Evolutionary conservation across 1,139 yeast species (phyloP).

Genomic region (Taphrina flavorubra): DNA sequence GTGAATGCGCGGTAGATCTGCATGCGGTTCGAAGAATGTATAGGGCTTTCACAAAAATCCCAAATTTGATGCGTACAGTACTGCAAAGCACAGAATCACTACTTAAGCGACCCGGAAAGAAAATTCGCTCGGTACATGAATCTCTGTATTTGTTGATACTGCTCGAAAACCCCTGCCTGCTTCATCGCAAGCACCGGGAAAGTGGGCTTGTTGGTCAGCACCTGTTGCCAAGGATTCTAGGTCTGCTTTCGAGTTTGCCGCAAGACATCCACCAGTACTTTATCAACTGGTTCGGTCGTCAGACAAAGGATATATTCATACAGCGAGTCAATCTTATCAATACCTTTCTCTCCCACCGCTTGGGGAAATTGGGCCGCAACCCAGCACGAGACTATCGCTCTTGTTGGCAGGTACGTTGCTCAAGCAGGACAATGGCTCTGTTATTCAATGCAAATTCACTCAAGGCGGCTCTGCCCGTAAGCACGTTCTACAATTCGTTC

Average conservation of each 20-base stretch:
- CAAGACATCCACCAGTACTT: conserved; percentile 57
- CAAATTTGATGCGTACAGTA: conserved; percentile 46
- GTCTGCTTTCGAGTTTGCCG: conserved; percentile 16
- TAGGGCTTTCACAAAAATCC: conserved; percentile 39
- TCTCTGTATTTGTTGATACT: conserved; percentile 50
- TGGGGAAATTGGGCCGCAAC: conserved; percentile 45
- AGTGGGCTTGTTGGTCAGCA: conserved; percentile 1
- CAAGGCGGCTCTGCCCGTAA: conserved; percentile 54
- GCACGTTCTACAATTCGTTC: conserved; percentile 75
- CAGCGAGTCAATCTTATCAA: conserved; percentile 52
- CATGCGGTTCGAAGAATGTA: conserved; percentile 43
- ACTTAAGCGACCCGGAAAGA: conserved; percentile 49
- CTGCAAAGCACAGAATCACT: conserved; percentile 47
- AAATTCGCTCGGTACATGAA: conserved; percentile 47
- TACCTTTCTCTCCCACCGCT: conserved; percentile 53
- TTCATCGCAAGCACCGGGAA: conserved; percentile 30
- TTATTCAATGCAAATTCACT: conserved; percentile 61
- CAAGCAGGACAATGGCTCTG: conserved; percentile 63
- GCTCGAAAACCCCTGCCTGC: conserved; percentile 51
- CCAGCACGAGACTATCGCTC: conserved; percentile 59
- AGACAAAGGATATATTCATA: conserved; percentile 54
- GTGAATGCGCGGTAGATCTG: conserved; percentile 49
- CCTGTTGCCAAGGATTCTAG: conserved; percentile 8
- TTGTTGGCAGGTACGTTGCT: conserved; percentile 80
- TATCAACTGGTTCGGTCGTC: conserved; percentile 64